These are phyloP conservation scores for Pisolithus albus DNA, from an alignment of 768 basidiomycete genomes.

Conservation along the genomic window DNA sequence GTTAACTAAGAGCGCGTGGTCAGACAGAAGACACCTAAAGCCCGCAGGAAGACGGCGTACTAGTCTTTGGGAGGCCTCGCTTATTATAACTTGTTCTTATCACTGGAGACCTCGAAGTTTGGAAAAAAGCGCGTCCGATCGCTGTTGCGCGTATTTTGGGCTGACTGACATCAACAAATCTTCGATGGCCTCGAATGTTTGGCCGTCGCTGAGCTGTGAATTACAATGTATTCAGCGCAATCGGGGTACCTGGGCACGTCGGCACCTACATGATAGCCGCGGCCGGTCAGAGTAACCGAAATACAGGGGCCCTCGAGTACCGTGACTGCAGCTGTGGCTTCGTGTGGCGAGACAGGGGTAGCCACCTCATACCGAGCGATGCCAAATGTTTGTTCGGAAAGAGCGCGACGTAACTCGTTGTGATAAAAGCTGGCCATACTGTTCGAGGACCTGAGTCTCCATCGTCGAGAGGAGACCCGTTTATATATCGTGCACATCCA, in stretches of 20 bases:
- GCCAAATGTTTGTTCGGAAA: conserved; percentile 55
- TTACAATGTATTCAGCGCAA: conserved; percentile 8
- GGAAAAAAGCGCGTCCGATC: conserved; percentile 40
- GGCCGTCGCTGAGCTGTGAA: conserved; percentile 20
- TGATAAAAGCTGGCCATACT: conserved; percentile 28
- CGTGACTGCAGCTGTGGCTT: conserved; percentile 48
- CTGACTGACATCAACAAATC: conserved; percentile 49
- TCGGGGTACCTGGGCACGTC: not conserved
- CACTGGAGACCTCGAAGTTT: conserved; percentile 41
- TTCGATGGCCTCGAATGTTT: conserved; percentile 53
- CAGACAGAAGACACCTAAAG: not conserved
- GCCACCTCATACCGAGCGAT: conserved; percentile 41
- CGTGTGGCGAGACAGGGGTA: conserved; percentile 31
- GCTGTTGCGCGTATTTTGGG: conserved; percentile 42
- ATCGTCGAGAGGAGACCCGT: conserved; percentile 12
- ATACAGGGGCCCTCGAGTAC: conserved; percentile 50
- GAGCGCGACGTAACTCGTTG: conserved; percentile 46
- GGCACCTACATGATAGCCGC: conserved; percentile 50
- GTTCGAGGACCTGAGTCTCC: conserved; percentile 10
- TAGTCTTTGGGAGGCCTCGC: no score
- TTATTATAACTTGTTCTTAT: not conserved
- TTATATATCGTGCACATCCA: conserved; percentile 1
- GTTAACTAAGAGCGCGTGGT: not conserved
- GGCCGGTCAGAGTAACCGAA: conserved; percentile 40
- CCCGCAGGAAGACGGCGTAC: not conserved